Percentiles rank a stretch among this genome's conserved stretches.
These are phyloP conservation scores for Bassia scoparia DNA, from an alignment of 148 eudicot genomes.

Conservation along the genomic window DNA sequence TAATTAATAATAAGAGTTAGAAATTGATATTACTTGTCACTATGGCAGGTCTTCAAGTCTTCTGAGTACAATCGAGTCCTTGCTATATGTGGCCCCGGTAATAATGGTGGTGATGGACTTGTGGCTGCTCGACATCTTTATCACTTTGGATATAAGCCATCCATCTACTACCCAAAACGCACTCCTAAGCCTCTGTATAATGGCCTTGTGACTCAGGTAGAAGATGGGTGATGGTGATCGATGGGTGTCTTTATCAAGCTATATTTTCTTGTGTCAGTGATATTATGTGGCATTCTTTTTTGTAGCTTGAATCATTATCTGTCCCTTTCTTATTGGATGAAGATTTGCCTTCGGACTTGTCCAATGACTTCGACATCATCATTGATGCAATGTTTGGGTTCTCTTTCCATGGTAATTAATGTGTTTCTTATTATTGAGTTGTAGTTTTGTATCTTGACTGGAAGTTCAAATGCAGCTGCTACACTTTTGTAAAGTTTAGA, in stretches of 20 bases:
- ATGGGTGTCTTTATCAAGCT: conserved; percentile 6
- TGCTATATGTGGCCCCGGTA: conserved; percentile 96
- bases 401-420: conserved; percentile 74
- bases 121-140: conserved; percentile 95
- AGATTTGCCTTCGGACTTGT: conserved; percentile 74
- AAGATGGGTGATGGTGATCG: background rate
- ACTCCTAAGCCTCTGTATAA: conserved; percentile 81
- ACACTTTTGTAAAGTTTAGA: background rate
- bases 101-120: conserved; percentile 98
- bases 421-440: conserved; percentile 6
- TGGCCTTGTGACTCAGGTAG: conserved; percentile 94
- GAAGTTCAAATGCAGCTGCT: background rate
- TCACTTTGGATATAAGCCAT: conserved; percentile 88
- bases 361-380: conserved; percentile 68
- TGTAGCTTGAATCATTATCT: conserved; percentile 84
- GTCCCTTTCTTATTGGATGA: conserved; percentile 75
- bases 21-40: conserved; percentile 1
- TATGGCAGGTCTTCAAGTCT: conserved; percentile 68
- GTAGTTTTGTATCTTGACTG: background rate
- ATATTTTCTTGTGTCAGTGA: conserved; percentile 1
- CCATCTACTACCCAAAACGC: conserved; percentile 88
- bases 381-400: conserved; percentile 98
- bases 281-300: conserved; percentile 31
- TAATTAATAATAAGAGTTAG: background rate
- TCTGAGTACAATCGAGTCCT: conserved; percentile 65